Evolutionary conservation across 805 yeast genomes (phyloP).

Genomic region (Ogataea pilisensis): DNA sequence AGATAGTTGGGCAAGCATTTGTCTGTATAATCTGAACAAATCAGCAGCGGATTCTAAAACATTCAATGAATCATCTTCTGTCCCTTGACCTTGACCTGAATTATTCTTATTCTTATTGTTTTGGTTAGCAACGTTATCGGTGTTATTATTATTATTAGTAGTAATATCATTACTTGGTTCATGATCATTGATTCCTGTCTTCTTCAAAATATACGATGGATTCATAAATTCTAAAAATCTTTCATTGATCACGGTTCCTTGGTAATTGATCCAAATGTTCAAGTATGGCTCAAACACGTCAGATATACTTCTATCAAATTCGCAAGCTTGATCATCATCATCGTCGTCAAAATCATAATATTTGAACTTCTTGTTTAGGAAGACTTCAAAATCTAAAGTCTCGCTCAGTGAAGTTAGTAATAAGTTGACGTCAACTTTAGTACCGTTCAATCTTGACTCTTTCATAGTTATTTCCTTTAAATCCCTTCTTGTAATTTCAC

Average conservation of each 20-base stretch:
- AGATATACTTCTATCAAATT: constrained; percentile 45
- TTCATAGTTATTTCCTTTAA: constrained; percentile 47
- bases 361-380: constrained; percentile 58
- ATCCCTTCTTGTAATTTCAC: constrained; percentile 66
- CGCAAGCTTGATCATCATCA: constrained; percentile 29
- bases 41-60: constrained; percentile 88
- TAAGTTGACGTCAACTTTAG: constrained; percentile 52
- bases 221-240: constrained; percentile 64
- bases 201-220: constrained; percentile 47
- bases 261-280: constrained; percentile 81
- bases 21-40: constrained; percentile 72
- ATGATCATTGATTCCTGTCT: constrained; percentile 29
- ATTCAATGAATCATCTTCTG: constrained; percentile 38
- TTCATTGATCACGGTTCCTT: constrained; percentile 57
- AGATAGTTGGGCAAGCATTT: constrained; percentile 65
- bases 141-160: constrained; percentile 20
- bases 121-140: no score
- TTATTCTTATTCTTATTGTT: no score
- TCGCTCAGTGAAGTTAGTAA: constrained; percentile 67
- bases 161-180: constrained; percentile 23
- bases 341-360: constrained; percentile 36
- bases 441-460: constrained; percentile 32
- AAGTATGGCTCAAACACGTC: constrained; percentile 81
- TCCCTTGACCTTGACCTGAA: constrained; percentile 12
- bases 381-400: constrained; percentile 81